Base-by-base conservation (phyloP, 345 rosid genomes). In the Melaleuca alternifolia region DNA sequence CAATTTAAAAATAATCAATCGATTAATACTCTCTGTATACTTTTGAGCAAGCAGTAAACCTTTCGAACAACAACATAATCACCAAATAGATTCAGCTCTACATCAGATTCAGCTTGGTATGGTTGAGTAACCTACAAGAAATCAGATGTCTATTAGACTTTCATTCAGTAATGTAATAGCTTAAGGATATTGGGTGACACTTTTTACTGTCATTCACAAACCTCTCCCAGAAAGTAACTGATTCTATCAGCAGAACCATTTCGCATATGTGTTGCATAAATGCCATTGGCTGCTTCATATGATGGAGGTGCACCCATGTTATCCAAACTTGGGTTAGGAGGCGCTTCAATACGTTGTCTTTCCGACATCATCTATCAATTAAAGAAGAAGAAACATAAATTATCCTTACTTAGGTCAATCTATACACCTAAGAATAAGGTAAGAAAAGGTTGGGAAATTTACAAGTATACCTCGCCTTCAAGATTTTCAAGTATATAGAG, bases 181-280 rank as follows among this genome's bases (percentile, higher is more conserved):
- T 33, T 65, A 65, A 33, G 37, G 77, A 65, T 33, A 65, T 65
- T 11, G 3, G 33, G 46, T 65, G 46, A 65, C 21, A 26, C 84
- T 6, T 26, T 83, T 61, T 84, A 44, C 37, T 65, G 50, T 44
- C 46, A 30, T n/a, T 33, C 26, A 59, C 91, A 87, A 86, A 97
- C 99, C 98, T 97, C 99, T 90, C 99, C 99, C 82, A 97, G 89
- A 88, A 96, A 95, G 96, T 96, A 97, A 83, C 94, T 94, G 94
- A 94, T 91, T 92, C 89, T 83, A 84, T 96, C 99, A 83, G 95
- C 91, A 88, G 94, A 85, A 10, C 95, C 95, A 77, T 94, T 94
- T 59, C 92, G 88, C 85, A 93, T 86, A 86, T 93, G 93, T 90
- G 99, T 93, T 86, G 96, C 92, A 88, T 93, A 91, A 41, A 91